Evolutionary conservation across 306 rosid genomes (phyloP), one percentile per base, ranked within the genome.

Genomic region (Astragalus membranaceus): DNA sequence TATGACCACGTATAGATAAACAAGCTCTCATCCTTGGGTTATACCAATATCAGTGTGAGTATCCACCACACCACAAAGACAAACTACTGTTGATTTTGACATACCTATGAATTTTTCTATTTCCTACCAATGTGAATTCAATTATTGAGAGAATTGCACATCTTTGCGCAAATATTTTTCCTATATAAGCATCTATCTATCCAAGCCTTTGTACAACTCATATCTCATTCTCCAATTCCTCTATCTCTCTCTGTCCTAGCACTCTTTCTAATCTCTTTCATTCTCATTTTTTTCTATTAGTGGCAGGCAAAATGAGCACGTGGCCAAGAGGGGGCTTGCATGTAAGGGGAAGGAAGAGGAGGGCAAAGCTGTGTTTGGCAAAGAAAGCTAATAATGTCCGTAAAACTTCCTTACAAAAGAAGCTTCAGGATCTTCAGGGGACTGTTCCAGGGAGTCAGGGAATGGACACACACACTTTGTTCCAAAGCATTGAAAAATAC

Each of bases 391-490:
- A 67, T 77, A 66, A 43, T 5, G 29, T 3, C 30, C 30, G 30
- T 30, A 78, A 55, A 37, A 44, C 32, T 17, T 17, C 79, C 33
- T 58, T 78, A 14, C 73, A 61, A 29, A 85, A 70, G 76, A 83
- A 83, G 80, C 85, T 92, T 20, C 59, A 49, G 63, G 74, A 80
- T 73, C 96, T 92, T 57, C 79, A 87, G 43, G 80, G 77, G 35
- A 69, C 77, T 46, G 66, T 87, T 73, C 94, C 93, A 4, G 85
- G 86, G 17, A 57, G 73, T 78, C 5, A 33, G 48, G 85, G 78
- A 53, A 76, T 62, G 71, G 73, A 88, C 49, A 81, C 61, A 5
- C 78, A 84, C 59, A 72, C 64, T 77, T 62, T 85, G 74, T 82
- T 75, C 47, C 83, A 78, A 55, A 72, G 68, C 64, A 78, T 88